Conservation (phyloP, 2,329 filamentous ascomycete genomes). For the Coniosporium tulheliwenetii region DNA sequence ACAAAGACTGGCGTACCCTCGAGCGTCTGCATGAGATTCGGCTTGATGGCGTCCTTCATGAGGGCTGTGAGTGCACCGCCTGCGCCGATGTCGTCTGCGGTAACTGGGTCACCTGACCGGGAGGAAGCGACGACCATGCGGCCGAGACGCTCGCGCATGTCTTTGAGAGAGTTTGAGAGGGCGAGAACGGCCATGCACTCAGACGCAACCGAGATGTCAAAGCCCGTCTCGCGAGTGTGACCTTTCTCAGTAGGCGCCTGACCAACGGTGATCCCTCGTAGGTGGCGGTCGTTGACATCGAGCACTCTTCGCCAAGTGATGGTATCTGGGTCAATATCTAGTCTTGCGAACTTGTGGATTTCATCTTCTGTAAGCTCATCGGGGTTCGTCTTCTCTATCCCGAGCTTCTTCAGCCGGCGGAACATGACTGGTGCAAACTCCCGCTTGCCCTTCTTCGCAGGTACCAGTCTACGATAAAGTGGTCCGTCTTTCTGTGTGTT, state of each 20-base stretch:
- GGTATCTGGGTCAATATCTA: constrained; percentile 92
- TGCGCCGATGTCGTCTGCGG: constrained; percentile 86
- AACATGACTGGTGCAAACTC: constrained; percentile 84
- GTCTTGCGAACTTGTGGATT: constrained; percentile 70
- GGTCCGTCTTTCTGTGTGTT: constrained; percentile 82
- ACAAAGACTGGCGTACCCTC: constrained; percentile 97
- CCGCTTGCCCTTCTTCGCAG: constrained; percentile 76
- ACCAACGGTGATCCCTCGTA: constrained; percentile 79
- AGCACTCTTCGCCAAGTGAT: constrained; percentile 95
- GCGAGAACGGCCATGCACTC: constrained; percentile 98
- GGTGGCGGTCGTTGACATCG: constrained; percentile 91
- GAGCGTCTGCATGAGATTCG: constrained; percentile 95
- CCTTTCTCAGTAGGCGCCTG: constrained; percentile 84
- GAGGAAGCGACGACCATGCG: constrained; percentile 93
- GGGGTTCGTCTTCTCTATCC: constrained; percentile 88
- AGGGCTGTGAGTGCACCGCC: constrained; percentile 84
- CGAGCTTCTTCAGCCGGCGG: constrained; percentile 84
- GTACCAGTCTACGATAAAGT: constrained; percentile 76
- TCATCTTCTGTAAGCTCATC: constrained; percentile 84
- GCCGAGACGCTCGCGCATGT: constrained; percentile 86
- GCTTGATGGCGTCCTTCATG: constrained; percentile 98
- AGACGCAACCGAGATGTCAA: constrained; percentile 94
- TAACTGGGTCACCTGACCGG: constrained; percentile 72
- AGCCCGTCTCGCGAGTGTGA: constrained; percentile 73
- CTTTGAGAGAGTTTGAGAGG: constrained; percentile 69